Evolutionary conservation across 805 yeast species (phyloP).

Genomic region (Lipomyces spencermartinsiae): DNA sequence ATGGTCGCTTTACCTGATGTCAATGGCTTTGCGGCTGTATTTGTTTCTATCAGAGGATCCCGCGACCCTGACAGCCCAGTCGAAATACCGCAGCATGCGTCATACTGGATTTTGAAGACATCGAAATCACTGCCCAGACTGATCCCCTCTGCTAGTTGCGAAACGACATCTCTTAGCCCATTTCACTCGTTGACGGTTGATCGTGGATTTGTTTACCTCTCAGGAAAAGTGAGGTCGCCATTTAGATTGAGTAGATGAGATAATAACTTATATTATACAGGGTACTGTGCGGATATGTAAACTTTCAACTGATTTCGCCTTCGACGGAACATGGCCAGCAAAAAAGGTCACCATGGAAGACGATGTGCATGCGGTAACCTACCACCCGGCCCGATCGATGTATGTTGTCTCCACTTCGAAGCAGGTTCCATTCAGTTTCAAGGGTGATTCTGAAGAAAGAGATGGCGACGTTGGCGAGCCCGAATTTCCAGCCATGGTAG

Average conservation of each 20-base stretch:
- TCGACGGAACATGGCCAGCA: slow-evolving; percentile 67
- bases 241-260: slow-evolving; percentile 60
- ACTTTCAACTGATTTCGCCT: slow-evolving; percentile 52
- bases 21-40: slow-evolving; percentile 63
- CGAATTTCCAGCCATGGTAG: slow-evolving; percentile 54
- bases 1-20: slow-evolving; percentile 64
- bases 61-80: not conserved
- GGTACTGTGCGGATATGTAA: slow-evolving; percentile 46
- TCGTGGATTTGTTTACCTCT: slow-evolving; percentile 72
- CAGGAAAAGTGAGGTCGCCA: slow-evolving; percentile 55
- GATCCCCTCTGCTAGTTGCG: slow-evolving; percentile 66
- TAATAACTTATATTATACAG: not conserved
- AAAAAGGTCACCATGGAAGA: slow-evolving; percentile 59
- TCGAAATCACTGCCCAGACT: slow-evolving; percentile 68
- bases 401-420: slow-evolving; percentile 66
- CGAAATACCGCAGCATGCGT: slow-evolving; percentile 47
- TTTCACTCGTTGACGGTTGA: slow-evolving; percentile 49
- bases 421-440: slow-evolving; percentile 64
- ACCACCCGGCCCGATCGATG: slow-evolving; percentile 69
- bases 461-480: slow-evolving; percentile 56
- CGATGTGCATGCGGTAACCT: slow-evolving; percentile 69
- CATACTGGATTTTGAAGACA: slow-evolving; percentile 71
- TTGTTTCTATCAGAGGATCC: slow-evolving; percentile 54
- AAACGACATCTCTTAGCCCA: slow-evolving; percentile 57
- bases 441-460: slow-evolving; percentile 75